Percentiles rank a stretch among this genome's conserved stretches.
Evolutionary conservation across 257 asterid species (phyloP).

Genomic region (Solanum medicagineum): DNA sequence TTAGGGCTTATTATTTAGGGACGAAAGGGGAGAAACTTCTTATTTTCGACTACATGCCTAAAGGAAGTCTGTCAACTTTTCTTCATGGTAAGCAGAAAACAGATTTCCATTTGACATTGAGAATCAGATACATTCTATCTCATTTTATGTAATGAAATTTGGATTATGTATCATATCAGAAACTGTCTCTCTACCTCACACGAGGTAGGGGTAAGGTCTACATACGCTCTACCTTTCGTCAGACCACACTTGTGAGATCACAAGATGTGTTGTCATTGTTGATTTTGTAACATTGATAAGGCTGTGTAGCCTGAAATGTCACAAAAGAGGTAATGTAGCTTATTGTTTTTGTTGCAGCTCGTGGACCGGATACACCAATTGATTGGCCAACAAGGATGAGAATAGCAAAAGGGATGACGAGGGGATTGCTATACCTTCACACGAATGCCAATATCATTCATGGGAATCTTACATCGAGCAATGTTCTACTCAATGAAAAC

Average conservation of each 20-base stretch:
- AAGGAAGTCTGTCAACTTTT: slow-evolving; percentile 73
- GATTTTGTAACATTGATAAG: background rate
- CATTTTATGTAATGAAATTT: background rate
- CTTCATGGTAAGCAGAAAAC: slow-evolving; percentile 55
- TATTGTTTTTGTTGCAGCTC: slow-evolving; percentile 37
- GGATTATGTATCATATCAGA: background rate
- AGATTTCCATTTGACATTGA: background rate
- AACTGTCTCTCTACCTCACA: background rate
- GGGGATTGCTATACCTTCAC: slow-evolving; percentile 80
- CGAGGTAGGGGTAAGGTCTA: background rate
- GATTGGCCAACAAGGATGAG: slow-evolving; percentile 78
- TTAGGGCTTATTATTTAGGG: slow-evolving; percentile 81
- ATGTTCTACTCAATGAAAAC: slow-evolving; percentile 66
- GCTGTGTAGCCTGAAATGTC: background rate
- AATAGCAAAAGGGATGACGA: slow-evolving; percentile 63
- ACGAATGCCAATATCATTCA: slow-evolving; percentile 53
- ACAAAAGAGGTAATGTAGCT: background rate
- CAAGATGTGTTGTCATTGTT: too few species aligned
- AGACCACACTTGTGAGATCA: background rate
- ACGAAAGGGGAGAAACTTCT: slow-evolving; percentile 96
- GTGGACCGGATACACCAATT: slow-evolving; percentile 61
- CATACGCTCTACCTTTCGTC: background rate
- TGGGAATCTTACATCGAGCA: slow-evolving; percentile 93
- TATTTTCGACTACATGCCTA: slow-evolving; percentile 86
- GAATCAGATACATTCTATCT: background rate